Evolutionary conservation across 805 yeast species (phyloP).

Genomic region (Pichia thaimueangensis): DNA sequence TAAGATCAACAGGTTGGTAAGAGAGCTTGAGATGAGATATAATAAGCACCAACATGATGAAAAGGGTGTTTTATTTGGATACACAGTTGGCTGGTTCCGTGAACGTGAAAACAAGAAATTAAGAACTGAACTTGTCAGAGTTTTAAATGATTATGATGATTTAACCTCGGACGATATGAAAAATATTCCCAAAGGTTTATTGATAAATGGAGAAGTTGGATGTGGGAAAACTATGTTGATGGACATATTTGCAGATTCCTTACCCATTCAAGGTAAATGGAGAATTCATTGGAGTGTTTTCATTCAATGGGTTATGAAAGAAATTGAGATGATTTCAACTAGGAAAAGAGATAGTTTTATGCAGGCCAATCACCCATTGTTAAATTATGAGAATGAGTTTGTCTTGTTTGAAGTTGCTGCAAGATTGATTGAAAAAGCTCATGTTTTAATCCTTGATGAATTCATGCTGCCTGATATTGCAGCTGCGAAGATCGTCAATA

Average conservation of each 20-base stretch:
- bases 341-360: slow-evolving; percentile 30
- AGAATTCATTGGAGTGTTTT: slow-evolving; percentile 70
- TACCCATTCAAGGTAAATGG: slow-evolving; percentile 58
- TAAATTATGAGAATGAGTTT: slow-evolving; percentile 53
- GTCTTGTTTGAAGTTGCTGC: slow-evolving; percentile 62
- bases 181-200: slow-evolving; percentile 58
- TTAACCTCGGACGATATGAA: slow-evolving; percentile 39
- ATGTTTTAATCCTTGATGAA: slow-evolving; percentile 61
- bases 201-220: slow-evolving; percentile 63
- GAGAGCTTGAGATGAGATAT: slow-evolving; percentile 28
- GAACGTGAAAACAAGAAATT: slow-evolving; percentile 12
- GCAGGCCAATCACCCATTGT: slow-evolving; percentile 28
- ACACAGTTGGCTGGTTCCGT: slow-evolving; percentile 27
- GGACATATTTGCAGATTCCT: slow-evolving; percentile 61
- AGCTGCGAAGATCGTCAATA: slow-evolving; percentile 60
- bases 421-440: slow-evolving; percentile 50
- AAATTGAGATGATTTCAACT: slow-evolving; percentile 50
- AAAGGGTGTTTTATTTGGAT: slow-evolving; percentile 20
- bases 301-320: slow-evolving; percentile 59
- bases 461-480: slow-evolving; percentile 75
- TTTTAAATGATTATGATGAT: slow-evolving; percentile 44
- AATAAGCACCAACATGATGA: slow-evolving; percentile 14
- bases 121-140: slow-evolving; percentile 38
- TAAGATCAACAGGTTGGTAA: slow-evolving; percentile 34
- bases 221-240: slow-evolving; percentile 70